Base-by-base conservation (phyloP, 495 filamentous ascomycete species). In the Penicillium daleae region DNA sequence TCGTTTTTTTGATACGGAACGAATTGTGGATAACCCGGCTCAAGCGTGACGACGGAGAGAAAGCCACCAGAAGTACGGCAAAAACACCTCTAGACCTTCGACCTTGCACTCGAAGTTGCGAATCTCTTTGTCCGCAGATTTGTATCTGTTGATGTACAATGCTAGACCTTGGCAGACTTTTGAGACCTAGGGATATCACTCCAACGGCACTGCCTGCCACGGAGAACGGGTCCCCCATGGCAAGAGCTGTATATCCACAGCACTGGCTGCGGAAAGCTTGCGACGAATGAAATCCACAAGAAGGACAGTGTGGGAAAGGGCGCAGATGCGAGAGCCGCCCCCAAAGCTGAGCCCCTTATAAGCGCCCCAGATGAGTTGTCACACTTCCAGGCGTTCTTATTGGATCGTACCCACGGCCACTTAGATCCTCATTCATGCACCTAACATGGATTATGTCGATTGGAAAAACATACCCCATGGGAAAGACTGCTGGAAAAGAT, bases 181-280 rank as follows among this genome's bases (percentile, higher is more conserved):
- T 22, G 29, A 31, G 22, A n/a, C 48, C 48, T 22, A 50, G 27
- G 48, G 48, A 50, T 17, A 29, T 27, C 27, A 50, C 48, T 24
- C 48, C 48, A 17, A 50, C 48, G 27, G 48, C 48, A 29, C 27
- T 50, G 27, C 48, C 48, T n/a, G 48, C 48, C 24, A 50, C 27
- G 0, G 48, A 31, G 17, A 26, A 19, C 3, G 48, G 48, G 27
- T 50, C 48, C 6, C 24, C 24, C 48, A 50, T 50, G 4, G 15
- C 29, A 6, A 5, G 29, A 6, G 13, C 13, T 10, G 33, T 35
- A 35, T 35, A 35, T n/a, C n/a, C n/a, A n/a, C n/a, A n/a, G n/a
- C n/a, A 21, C 10, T 42, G n/a, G 21, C 3, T 19, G 1, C n/a
- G 39, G 3, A 17, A 10, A n/a, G 21, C 4, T 17, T 21, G 40